Conservation (phyloP, 2,329 filamentous ascomycete genomes). For the Ophiocordyceps camponoti-floridani region DNA sequence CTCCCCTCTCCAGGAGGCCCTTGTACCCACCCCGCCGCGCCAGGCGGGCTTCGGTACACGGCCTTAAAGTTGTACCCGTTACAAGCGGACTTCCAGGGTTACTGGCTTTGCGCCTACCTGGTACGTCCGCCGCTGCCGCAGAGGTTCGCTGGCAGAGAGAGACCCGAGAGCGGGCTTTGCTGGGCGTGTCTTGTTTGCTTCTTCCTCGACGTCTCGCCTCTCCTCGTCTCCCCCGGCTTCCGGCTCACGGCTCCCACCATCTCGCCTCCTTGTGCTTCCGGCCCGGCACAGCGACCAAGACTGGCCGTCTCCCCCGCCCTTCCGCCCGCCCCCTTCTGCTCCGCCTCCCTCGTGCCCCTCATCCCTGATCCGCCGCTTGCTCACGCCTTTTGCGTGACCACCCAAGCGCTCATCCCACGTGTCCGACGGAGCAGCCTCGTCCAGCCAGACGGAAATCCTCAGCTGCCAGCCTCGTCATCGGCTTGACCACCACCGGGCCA, state of each 20-base stretch:
- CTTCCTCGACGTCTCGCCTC: background rate
- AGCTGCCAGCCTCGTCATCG: slow-evolving; percentile 1
- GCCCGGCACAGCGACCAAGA: background rate
- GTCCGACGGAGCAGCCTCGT: slow-evolving; percentile 1
- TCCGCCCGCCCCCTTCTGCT: background rate
- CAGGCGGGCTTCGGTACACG: background rate
- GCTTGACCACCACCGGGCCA: background rate
- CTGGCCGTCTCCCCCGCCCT: background rate
- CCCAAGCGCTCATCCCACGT: slow-evolving; percentile 1
- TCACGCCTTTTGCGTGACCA: background rate
- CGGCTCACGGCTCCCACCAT: background rate
- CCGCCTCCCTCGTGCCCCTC: slow-evolving; percentile 1
- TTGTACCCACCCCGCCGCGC: background rate
- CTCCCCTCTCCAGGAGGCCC: background rate
- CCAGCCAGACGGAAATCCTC: background rate
- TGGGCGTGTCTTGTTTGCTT: background rate
- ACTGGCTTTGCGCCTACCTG: no score
- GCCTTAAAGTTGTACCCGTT: background rate
- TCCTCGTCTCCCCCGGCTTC: background rate
- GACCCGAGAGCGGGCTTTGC: background rate
- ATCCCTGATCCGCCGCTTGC: background rate
- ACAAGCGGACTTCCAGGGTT: background rate
- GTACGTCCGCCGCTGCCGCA: no score
- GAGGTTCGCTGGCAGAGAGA: no score
- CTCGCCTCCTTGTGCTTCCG: background rate